Evolutionary conservation across 2,329 filamentous ascomycete genomes (phyloP).

Genomic region (Sporothrix inflata): DNA sequence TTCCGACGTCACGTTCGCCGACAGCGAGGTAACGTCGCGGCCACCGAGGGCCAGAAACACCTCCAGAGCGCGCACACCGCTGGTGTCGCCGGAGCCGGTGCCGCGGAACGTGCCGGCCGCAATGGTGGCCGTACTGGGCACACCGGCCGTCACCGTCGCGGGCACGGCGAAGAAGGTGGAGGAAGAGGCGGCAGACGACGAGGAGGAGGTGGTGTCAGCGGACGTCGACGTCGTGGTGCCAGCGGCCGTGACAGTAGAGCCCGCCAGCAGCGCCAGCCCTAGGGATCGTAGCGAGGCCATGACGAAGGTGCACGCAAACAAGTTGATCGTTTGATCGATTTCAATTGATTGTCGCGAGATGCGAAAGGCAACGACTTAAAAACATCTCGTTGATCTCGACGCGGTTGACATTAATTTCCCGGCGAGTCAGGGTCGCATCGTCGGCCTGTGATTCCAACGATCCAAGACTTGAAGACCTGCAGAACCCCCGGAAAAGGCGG

Average conservation of each 20-base stretch:
- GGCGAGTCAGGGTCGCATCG: not conserved
- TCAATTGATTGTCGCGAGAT: not conserved
- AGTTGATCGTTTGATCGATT: too few relatives aligned
- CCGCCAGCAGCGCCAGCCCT: not conserved
- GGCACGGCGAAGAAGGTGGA: constrained; percentile 12
- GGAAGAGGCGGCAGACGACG: not conserved
- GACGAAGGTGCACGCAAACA: not conserved
- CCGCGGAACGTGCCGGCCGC: constrained; percentile 6
- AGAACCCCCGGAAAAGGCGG: not conserved
- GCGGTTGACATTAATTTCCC: not conserved
- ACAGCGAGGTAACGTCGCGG: not conserved
- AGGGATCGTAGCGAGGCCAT: not conserved
- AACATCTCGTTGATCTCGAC: not conserved
- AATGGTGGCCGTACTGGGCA: constrained; percentile 16
- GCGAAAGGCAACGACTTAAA: not conserved
- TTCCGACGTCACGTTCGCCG: constrained; percentile 9
- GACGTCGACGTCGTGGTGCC: not conserved
- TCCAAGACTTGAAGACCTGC: not conserved
- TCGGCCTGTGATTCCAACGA: not conserved
- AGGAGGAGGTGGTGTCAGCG: not conserved
- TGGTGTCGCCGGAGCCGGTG: constrained; percentile 6
- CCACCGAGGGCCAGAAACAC: constrained; percentile 22
- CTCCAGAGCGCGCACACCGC: constrained; percentile 19
- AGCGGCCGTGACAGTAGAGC: not conserved
- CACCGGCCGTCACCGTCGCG: constrained; percentile 16